Evolutionary conservation across 2,329 filamentous ascomycete species (phyloP).

Genomic region (Colletotrichum melonis): DNA sequence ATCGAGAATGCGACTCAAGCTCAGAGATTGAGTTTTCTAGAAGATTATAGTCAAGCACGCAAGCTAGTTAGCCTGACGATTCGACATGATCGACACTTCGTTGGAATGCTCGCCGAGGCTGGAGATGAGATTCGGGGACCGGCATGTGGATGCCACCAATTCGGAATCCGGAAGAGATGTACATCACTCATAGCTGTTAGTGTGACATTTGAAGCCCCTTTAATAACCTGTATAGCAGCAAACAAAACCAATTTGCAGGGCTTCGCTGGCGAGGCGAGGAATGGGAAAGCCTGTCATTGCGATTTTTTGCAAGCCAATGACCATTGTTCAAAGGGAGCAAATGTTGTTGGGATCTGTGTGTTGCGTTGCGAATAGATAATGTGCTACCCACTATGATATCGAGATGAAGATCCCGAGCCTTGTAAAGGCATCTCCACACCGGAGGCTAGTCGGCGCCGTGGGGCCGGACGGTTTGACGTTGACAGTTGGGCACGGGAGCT

Average conservation of each 20-base stretch:
- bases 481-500: constrained; percentile 14
- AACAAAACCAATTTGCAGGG: not conserved
- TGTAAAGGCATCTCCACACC: constrained; percentile 6
- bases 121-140: constrained; percentile 1
- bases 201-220: not conserved
- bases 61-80: not conserved
- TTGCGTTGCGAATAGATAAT: constrained; percentile 23
- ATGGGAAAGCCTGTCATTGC: constrained; percentile 5
- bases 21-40: not conserved
- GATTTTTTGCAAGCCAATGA: not conserved
- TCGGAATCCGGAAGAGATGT: not conserved
- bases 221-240: not conserved
- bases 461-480: constrained; percentile 31
- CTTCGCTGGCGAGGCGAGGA: not conserved
- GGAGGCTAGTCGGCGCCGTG: constrained; percentile 18
- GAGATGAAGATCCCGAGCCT: not conserved
- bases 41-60: not conserved
- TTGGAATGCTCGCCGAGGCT: constrained; percentile 14
- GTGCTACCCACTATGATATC: not conserved
- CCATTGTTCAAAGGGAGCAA: not conserved
- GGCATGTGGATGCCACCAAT: constrained; percentile 6
- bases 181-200: not conserved
- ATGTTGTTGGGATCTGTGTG: not conserved
- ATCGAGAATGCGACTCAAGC: not conserved
- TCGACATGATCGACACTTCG: constrained; percentile 10